A percentile compares a stretch with the other conserved stretches of the same genome.
phyloP scores from a whole-genome alignment of 1,139 yeast genomes.

The Hansenula sp. region DNA sequence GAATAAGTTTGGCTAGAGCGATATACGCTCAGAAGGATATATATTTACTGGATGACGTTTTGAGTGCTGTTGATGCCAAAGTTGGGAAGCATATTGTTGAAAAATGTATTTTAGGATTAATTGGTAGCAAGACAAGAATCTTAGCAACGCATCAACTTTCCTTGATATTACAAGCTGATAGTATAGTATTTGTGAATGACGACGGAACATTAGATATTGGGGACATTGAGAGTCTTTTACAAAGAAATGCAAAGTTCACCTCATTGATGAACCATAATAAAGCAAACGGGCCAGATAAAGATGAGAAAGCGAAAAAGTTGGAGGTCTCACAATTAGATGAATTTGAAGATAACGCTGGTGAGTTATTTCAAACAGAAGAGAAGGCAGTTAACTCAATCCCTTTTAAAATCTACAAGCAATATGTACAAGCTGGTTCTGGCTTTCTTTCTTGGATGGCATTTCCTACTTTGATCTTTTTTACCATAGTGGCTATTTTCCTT shows the following conservation, averaged over 20 bases:
- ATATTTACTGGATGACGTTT: conserved; percentile 72
- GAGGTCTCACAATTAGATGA: conserved; percentile 8
- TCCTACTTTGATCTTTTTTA: conserved; percentile 35
- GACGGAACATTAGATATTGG: conserved; percentile 61
- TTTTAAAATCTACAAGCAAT: conserved; percentile 39
- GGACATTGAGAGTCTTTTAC: conserved; percentile 39
- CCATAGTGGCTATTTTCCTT: conserved; percentile 46
- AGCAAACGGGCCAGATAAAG: conserved; percentile 22
- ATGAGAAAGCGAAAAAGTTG: conserved; percentile 19
- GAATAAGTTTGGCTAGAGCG: conserved; percentile 68
- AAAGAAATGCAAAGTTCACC: conserved; percentile 39
- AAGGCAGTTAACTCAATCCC: conserved; percentile 41
- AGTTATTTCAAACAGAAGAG: conserved; percentile 38
- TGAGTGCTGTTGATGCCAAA: conserved; percentile 87
- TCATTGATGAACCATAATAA: conserved; percentile 43
- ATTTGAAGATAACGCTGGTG: conserved; percentile 24
- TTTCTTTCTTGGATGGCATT: conserved; percentile 32
- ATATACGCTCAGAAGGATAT: conserved; percentile 67
- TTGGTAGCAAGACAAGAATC: conserved; percentile 51
- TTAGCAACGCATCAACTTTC: conserved; percentile 83
- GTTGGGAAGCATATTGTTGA: conserved; percentile 80
- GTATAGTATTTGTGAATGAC: conserved; percentile 58
- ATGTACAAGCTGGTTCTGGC: conserved; percentile 43
- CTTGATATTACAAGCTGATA: conserved; percentile 59
- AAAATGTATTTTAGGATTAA: conserved; percentile 47